Conservation (phyloP, 805 yeast species). For the Wickerhamiella allomyrinae region DNA sequence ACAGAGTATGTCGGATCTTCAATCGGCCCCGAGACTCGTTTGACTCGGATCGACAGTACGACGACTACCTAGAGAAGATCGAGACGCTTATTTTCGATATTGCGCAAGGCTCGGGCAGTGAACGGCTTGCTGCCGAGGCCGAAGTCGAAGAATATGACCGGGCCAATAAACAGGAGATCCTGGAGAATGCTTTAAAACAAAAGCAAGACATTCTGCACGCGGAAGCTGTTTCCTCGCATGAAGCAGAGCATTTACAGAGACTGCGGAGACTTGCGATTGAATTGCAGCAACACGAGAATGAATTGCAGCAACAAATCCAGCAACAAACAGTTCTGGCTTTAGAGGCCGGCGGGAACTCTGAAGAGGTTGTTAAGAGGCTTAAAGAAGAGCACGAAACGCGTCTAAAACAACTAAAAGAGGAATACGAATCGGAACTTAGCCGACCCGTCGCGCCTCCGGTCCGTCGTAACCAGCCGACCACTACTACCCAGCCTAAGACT, state of each 20-base stretch:
- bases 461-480: conserved; percentile 16
- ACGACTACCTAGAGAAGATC: conserved; percentile 67
- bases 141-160: conserved; percentile 46
- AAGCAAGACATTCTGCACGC: conserved; percentile 58
- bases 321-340: conserved; percentile 42
- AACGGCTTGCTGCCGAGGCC: conserved; percentile 44
- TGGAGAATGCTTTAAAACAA: conserved; percentile 59
- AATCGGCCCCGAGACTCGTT: conserved; percentile 74
- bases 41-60: conserved; percentile 41
- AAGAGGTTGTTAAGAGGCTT: conserved; percentile 38
- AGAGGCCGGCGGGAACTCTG: conserved; percentile 32
- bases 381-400: conserved; percentile 44
- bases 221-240: conserved; percentile 49
- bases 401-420: conserved; percentile 48
- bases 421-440: conserved; percentile 31
- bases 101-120: conserved; percentile 53
- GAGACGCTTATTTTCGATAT: conserved; percentile 72
- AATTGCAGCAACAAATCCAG: conserved; percentile 30
- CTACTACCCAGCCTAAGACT: conserved; percentile 19
- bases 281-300: conserved; percentile 42
- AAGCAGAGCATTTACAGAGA: conserved; percentile 46
- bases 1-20: conserved; percentile 58
- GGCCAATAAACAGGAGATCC: conserved; percentile 58
- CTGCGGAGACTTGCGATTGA: conserved; percentile 43
- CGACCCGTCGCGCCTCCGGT: conserved; percentile 4